phyloP scores from a whole-genome alignment of 768 basidiomycete genomes.

The Collybia mongolica region DNA sequence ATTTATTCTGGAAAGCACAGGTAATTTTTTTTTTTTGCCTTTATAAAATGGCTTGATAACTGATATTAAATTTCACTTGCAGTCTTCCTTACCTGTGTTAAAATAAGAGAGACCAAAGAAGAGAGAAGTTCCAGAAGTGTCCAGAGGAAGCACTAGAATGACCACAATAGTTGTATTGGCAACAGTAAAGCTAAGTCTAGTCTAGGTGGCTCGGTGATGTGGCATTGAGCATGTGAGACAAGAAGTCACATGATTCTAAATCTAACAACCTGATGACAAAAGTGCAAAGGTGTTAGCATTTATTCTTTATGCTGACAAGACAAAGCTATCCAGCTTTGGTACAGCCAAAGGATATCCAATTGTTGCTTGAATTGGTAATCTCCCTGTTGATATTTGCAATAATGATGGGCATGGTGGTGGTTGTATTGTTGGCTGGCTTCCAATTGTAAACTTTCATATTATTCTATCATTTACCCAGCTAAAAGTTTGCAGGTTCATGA shows the following conservation, averaged over 20 bases:
- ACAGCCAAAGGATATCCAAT: slow-evolving; percentile 34
- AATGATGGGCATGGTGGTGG: slow-evolving; percentile 29
- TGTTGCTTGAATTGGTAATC: slow-evolving; percentile 26
- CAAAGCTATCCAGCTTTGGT: slow-evolving; percentile 34
- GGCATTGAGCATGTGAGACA: no score
- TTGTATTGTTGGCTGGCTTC: slow-evolving; percentile 33
- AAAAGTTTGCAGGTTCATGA: slow-evolving; percentile 29
- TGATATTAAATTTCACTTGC: slow-evolving; percentile 11
- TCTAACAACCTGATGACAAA: not conserved
- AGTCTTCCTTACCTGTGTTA: no score
- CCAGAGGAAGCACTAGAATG: no score
- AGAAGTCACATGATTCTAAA: no score
- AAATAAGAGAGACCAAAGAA: no score
- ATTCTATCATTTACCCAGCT: not conserved
- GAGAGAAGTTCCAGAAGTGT: no score
- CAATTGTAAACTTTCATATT: slow-evolving; percentile 21
- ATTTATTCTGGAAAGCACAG: slow-evolving; percentile 31
- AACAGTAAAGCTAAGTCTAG: no score
- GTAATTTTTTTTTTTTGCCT: slow-evolving; percentile 16
- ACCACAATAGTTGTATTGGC: no score
- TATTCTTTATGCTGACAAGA: slow-evolving; percentile 39
- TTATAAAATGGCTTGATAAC: slow-evolving; percentile 4
- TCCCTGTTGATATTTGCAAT: slow-evolving; percentile 29
- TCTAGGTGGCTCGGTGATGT: no score
- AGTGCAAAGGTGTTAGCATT: slow-evolving; percentile 23